Evolutionary conservation across 306 rosid species (phyloP).

Genomic region (Chamaecrista fasciculata): DNA sequence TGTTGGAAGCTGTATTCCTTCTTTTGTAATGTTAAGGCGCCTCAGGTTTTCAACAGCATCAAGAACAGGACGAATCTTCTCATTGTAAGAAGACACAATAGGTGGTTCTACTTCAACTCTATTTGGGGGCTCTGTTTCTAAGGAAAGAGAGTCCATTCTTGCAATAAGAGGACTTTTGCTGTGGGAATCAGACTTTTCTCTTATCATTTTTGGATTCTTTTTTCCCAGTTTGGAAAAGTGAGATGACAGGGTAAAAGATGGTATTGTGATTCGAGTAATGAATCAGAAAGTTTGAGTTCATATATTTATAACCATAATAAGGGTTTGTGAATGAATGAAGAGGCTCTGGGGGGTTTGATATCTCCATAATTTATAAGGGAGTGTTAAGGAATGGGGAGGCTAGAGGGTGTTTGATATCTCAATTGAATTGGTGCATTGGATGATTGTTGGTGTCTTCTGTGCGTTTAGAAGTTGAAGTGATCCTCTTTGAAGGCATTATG

Average conservation of each 20-base stretch:
- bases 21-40: no score
- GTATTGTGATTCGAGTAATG: background rate
- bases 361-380: no score
- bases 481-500: background rate
- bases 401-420: background rate
- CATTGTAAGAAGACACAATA: slow-evolving; percentile 26
- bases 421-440: background rate
- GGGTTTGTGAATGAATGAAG: no score
- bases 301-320: background rate
- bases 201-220: background rate
- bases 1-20: slow-evolving; percentile 55
- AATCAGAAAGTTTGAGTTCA: background rate
- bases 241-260: background rate
- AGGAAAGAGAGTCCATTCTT: background rate
- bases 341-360: no score
- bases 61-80: slow-evolving; percentile 35
- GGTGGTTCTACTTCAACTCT: slow-evolving; percentile 11
- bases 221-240: background rate
- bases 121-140: background rate
- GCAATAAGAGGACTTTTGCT: background rate
- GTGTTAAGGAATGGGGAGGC: background rate
- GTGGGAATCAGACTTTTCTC: background rate
- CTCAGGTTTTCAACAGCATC: no score
- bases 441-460: background rate
- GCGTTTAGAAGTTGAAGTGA: background rate